These are phyloP conservation scores for Zizania palustris DNA, from an alignment of 202 grass and related monocot genomes.

Conservation along the genomic window DNA sequence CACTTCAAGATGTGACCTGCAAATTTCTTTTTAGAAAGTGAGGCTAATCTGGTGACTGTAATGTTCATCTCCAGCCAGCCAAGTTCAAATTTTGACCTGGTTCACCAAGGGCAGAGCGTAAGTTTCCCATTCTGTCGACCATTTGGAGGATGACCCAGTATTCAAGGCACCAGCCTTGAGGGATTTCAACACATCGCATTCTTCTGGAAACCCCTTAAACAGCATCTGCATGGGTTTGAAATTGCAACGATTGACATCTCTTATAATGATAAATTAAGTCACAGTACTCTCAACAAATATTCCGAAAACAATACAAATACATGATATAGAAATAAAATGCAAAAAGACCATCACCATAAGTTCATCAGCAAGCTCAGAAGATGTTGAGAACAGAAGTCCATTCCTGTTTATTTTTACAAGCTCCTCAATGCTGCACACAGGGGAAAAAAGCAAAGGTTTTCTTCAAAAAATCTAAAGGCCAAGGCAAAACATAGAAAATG, in stretches of 20 bases:
- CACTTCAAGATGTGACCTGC: slow-evolving; percentile 35
- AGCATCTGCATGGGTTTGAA: slow-evolving; percentile 67
- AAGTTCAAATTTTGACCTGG: slow-evolving; percentile 51
- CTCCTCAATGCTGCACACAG: slow-evolving; percentile 77
- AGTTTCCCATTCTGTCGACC: slow-evolving; percentile 82
- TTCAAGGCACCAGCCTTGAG: slow-evolving; percentile 74
- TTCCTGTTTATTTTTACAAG: slow-evolving; percentile 88
- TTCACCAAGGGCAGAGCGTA: slow-evolving; percentile 71
- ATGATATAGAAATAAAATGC: slow-evolving; percentile 21
- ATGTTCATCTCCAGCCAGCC: slow-evolving; percentile 6
- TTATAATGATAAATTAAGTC: background rate
- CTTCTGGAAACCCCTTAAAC: slow-evolving; percentile 89
- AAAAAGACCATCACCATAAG: slow-evolving; percentile 65
- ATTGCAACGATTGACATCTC: background rate
- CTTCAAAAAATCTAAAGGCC: slow-evolving; percentile 20
- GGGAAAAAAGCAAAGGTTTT: slow-evolving; percentile 23
- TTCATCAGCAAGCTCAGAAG: slow-evolving; percentile 96
- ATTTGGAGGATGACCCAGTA: slow-evolving; percentile 65
- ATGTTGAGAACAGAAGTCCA: slow-evolving; percentile 89
- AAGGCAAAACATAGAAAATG: slow-evolving; percentile 8
- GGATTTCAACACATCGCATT: slow-evolving; percentile 65
- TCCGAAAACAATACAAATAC: background rate
- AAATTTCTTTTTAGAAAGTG: slow-evolving; percentile 5
- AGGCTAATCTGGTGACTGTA: slow-evolving; percentile 21
- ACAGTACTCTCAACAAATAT: background rate